Percentiles rank a stretch among this genome's conserved stretches.
Conservation (phyloP, 1,284 basidiomycete species). For the Erythrobasidium hasegawianum region DNA sequence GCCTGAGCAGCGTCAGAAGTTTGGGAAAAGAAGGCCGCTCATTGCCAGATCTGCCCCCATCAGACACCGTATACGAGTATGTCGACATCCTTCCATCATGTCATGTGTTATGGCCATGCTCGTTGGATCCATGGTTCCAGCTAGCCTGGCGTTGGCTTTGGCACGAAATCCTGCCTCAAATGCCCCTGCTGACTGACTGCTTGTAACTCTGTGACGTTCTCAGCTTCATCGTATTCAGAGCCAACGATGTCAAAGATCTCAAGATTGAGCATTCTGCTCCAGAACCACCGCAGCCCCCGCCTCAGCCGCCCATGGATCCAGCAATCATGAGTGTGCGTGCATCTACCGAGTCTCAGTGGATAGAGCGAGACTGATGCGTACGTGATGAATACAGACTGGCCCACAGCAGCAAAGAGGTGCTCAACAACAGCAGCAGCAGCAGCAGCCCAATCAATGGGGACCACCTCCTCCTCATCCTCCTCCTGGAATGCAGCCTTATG, state of each 20-base stretch:
- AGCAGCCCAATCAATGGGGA: conserved; percentile 10
- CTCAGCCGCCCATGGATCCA: conserved; percentile 40
- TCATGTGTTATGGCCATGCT: no score
- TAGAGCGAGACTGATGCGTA: no score
- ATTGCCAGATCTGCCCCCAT: conserved; percentile 41
- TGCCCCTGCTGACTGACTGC: no score
- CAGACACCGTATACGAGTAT: conserved; percentile 46
- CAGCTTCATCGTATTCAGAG: conserved; percentile 47
- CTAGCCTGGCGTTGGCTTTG: background rate
- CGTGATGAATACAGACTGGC: background rate
- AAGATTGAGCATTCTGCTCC: conserved; percentile 44
- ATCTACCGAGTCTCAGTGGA: no score
- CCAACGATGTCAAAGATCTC: conserved; percentile 47
- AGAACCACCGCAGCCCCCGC: conserved; percentile 32
- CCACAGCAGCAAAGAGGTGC: conserved; percentile 22
- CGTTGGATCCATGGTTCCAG: no score
- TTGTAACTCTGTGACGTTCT: background rate
- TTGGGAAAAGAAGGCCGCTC: conserved; percentile 47
- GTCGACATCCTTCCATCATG: no score
- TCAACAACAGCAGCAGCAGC: background rate
- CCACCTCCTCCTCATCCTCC: conserved; percentile 5
- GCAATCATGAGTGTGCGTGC: conserved; percentile 45
- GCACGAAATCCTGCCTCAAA: no score
- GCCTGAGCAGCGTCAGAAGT: conserved; percentile 41
- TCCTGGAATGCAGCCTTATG: conserved; percentile 10